Evolutionary conservation across 2,329 filamentous ascomycete species (phyloP).

Genomic region (Claviceps sp.): DNA sequence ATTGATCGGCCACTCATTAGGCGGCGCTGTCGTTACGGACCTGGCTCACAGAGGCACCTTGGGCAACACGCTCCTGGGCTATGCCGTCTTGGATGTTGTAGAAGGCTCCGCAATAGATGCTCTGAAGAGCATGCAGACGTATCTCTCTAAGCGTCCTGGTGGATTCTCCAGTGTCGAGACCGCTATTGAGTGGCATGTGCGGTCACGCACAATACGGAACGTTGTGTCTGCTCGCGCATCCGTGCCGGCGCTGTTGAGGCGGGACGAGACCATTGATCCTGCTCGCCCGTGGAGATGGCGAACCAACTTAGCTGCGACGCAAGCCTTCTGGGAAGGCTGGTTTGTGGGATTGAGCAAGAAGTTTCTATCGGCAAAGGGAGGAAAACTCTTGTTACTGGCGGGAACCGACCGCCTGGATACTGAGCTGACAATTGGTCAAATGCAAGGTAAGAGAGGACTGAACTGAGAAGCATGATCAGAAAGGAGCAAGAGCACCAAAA

Average conservation of each 20-base stretch:
- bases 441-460: constrained; percentile 55
- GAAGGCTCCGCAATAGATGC: constrained; percentile 94
- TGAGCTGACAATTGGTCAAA: constrained; percentile 88
- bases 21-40: constrained; percentile 84
- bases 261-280: constrained; percentile 25
- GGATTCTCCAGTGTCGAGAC: constrained; percentile 65
- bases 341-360: constrained; percentile 79
- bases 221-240: constrained; percentile 71
- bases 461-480: not conserved
- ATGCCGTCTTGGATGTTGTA: constrained; percentile 86
- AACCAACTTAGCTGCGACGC: constrained; percentile 70
- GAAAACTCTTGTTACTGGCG: constrained; percentile 73
- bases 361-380: constrained; percentile 69
- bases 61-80: constrained; percentile 60
- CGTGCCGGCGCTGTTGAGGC: constrained; percentile 63
- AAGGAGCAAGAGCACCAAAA: not conserved
- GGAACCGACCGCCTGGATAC: constrained; percentile 85
- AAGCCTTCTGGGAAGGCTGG: constrained; percentile 91
- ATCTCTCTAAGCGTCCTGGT: constrained; percentile 67
- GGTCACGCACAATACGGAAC: constrained; percentile 77
- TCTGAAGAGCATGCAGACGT: constrained; percentile 84
- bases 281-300: constrained; percentile 62
- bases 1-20: constrained; percentile 81
- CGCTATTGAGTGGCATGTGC: constrained; percentile 88
- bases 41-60: constrained; percentile 56